Percentiles rank a stretch among this genome's conserved stretches.
Conservation (phyloP, 2,329 filamentous ascomycete species). For the Daldinia sp. region DNA sequence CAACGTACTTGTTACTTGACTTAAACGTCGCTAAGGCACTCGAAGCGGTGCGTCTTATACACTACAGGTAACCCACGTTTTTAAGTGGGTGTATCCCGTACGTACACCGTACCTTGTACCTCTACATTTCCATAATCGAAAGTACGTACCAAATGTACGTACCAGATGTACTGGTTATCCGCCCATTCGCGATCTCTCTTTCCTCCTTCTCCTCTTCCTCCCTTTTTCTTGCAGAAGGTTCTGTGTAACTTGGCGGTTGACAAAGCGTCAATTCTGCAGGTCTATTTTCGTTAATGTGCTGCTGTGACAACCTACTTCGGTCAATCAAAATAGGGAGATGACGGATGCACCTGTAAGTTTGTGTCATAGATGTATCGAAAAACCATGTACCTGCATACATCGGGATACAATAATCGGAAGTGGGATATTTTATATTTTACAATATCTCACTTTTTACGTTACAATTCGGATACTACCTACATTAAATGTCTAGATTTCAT, state of each 20-base stretch:
- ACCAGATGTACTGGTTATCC: too few relatives aligned
- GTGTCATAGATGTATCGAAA: slow-evolving; percentile 14
- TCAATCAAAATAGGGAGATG: slow-evolving; percentile 27
- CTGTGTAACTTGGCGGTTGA: slow-evolving; percentile 5
- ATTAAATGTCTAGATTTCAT: not conserved
- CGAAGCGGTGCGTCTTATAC: slow-evolving; percentile 11
- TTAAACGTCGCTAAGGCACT: not conserved
- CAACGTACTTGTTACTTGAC: slow-evolving; percentile 19
- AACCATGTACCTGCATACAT: slow-evolving; percentile 32
- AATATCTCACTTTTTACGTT: slow-evolving; percentile 2
- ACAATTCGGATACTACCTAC: not conserved
- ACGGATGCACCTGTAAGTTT: slow-evolving; percentile 12
- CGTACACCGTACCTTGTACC: not conserved
- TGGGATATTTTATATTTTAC: slow-evolving; percentile 9
- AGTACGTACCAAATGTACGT: too few relatives aligned
- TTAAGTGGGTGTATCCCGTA: slow-evolving; percentile 1
- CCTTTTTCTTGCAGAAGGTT: slow-evolving; percentile 35
- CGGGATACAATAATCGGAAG: slow-evolving; percentile 7
- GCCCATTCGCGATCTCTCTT: slow-evolving; percentile 9
- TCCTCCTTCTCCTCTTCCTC: slow-evolving; percentile 31
- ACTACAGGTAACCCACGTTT: not conserved
- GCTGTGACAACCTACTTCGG: slow-evolving; percentile 25
- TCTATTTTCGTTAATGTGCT: slow-evolving; percentile 28
- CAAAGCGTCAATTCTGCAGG: slow-evolving; percentile 26
- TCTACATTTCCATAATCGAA: not conserved